A percentile compares a stretch with the other conserved stretches of the same genome.
Conservation (phyloP, 2,329 filamentous ascomycete genomes). For the Blastomyces gilchristii region DNA sequence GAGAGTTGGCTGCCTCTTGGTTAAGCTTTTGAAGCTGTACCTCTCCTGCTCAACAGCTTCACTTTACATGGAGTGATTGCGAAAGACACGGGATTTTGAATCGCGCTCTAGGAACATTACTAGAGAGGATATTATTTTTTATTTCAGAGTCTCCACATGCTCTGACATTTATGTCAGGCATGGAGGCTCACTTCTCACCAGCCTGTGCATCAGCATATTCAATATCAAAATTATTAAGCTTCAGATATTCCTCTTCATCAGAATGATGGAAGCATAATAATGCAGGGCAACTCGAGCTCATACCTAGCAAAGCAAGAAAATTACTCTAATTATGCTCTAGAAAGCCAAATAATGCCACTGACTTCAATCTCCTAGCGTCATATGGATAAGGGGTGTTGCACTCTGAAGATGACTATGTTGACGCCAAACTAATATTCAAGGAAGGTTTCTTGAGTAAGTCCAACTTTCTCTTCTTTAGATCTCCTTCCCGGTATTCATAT, state of each 20-base stretch:
- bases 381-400: constrained; percentile 13
- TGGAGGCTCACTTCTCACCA: too few species aligned
- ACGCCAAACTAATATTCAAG: constrained; percentile 11
- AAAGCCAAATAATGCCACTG: neutral
- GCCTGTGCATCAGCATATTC: too few species aligned
- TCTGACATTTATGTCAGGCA: too few species aligned
- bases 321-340: constrained; percentile 10
- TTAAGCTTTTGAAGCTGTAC: too few species aligned
- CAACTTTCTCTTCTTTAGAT: constrained; percentile 5
- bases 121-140: too few species aligned
- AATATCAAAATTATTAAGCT: neutral
- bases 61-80: too few species aligned
- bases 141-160: too few species aligned
- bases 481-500: constrained; percentile 1
- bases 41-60: too few species aligned
- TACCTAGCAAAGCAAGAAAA: neutral
- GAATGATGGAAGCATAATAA: neutral
- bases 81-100: too few species aligned
- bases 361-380: constrained; percentile 12
- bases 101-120: too few species aligned
- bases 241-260: neutral
- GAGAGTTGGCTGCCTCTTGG: too few species aligned
- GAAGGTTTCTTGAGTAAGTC: constrained; percentile 10
- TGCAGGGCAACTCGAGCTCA: neutral
- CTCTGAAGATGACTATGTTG: constrained; percentile 8